A percentile compares a stretch with the other conserved stretches of the same genome.
phyloP scores from a whole-genome alignment of 139 green algal species.

The Micromonas pusilla region DNA sequence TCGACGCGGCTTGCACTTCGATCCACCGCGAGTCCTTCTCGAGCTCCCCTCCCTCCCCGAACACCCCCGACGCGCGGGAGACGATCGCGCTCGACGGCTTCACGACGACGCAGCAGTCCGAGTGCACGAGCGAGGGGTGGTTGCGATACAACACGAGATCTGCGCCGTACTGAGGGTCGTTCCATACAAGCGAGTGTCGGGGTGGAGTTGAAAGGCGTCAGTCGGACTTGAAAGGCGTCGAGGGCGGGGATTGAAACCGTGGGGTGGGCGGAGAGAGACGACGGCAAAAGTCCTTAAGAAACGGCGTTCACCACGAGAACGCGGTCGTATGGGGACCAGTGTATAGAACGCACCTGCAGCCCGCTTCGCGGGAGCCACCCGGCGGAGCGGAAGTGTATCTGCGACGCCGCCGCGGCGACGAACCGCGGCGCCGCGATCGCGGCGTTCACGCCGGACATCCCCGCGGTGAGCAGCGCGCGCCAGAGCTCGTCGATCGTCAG shows the following conservation, averaged over 20 bases:
- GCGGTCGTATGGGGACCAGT: too few species aligned
- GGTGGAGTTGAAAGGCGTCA: too few species aligned
- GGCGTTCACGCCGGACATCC: too few species aligned
- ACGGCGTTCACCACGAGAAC: too few species aligned
- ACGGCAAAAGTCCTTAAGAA: too few species aligned
- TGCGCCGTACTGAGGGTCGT: too few species aligned
- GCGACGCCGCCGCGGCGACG: slow-evolving; percentile 6
- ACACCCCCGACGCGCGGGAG: not conserved
- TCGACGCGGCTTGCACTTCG: slow-evolving; percentile 13
- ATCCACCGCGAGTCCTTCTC: not conserved
- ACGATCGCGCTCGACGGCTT: not conserved
- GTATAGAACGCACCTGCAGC: too few species aligned
- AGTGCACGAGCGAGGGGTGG: slow-evolving; percentile 25
- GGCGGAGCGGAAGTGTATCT: slow-evolving; percentile 18
- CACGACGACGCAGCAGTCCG: slow-evolving; percentile 13
- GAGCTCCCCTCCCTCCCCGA: not conserved
- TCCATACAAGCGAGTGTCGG: too few species aligned
- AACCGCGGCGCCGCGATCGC: too few species aligned
- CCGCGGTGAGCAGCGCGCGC: not conserved
- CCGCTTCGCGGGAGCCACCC: slow-evolving; percentile 23
- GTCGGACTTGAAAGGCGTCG: too few species aligned
- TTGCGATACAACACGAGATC: slow-evolving; percentile 26
- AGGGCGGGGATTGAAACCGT: too few species aligned
- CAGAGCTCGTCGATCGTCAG: not conserved
- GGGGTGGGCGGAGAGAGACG: too few species aligned